A percentile compares a stretch with the other conserved stretches of the same genome.
Conservation (phyloP, 768 basidiomycete species). For the Phylloporus sp. region DNA sequence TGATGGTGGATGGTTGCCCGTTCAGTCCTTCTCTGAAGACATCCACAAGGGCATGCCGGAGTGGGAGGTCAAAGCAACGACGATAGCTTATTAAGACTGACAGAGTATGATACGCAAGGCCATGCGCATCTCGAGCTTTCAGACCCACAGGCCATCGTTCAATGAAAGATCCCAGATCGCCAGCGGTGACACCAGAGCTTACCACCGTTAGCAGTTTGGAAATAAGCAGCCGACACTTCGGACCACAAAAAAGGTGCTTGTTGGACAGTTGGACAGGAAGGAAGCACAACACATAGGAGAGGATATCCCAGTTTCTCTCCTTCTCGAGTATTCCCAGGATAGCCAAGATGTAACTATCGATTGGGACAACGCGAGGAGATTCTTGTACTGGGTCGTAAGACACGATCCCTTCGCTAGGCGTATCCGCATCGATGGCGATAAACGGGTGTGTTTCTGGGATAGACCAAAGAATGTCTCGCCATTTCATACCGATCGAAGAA, state of each 20-base stretch:
- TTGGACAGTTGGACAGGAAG: slow-evolving; percentile 88
- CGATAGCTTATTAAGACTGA: slow-evolving; percentile 87
- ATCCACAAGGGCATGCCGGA: slow-evolving; percentile 66
- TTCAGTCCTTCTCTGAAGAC: slow-evolving; percentile 66
- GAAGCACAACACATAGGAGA: slow-evolving; percentile 88
- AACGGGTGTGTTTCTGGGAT: slow-evolving; percentile 65
- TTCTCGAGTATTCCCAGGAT: slow-evolving; percentile 62
- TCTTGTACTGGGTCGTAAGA: slow-evolving; percentile 56
- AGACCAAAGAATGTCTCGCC: slow-evolving; percentile 55
- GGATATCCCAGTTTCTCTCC: slow-evolving; percentile 87
- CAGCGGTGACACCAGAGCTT: slow-evolving; percentile 59
- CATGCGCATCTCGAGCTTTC: slow-evolving; percentile 79
- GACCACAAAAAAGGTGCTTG: slow-evolving; percentile 96
- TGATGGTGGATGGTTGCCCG: slow-evolving; percentile 70
- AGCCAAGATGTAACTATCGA: slow-evolving; percentile 66
- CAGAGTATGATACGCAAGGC: slow-evolving; percentile 80
- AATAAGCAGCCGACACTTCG: slow-evolving; percentile 61
- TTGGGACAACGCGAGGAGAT: slow-evolving; percentile 50
- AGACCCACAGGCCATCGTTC: slow-evolving; percentile 57
- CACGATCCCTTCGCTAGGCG: slow-evolving; percentile 60
- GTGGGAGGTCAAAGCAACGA: slow-evolving; percentile 64
- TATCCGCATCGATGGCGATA: slow-evolving; percentile 47
- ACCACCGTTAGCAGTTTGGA: slow-evolving; percentile 59
- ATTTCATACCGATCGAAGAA: slow-evolving; percentile 29
- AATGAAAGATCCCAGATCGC: slow-evolving; percentile 50